These are phyloP conservation scores for Macrophomina tecta DNA, from an alignment of 2,329 filamentous ascomycete genomes.

Conservation along the genomic window DNA sequence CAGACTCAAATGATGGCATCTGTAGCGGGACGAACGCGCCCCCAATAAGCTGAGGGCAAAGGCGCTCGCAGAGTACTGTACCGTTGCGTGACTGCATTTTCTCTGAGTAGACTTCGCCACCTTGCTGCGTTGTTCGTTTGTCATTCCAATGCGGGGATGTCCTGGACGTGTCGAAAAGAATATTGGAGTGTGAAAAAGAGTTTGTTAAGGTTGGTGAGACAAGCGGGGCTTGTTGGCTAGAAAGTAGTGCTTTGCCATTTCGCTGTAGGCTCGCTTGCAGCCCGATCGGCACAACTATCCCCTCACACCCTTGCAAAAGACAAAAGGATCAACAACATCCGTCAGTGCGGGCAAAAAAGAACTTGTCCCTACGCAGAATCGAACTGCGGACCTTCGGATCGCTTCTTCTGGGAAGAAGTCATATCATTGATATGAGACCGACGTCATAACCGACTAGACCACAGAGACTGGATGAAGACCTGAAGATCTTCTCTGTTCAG, in stretches of 20 bases:
- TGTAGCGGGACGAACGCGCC: too few relatives aligned
- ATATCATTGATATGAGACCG: constrained; percentile 26
- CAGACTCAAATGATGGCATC: too few relatives aligned
- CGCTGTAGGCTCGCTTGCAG: neutral
- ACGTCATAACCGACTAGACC: constrained; percentile 29
- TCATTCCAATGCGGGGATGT: too few relatives aligned
- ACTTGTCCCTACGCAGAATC: constrained; percentile 19
- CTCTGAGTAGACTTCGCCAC: too few relatives aligned
- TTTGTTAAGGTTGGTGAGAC: neutral
- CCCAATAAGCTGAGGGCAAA: too few relatives aligned
- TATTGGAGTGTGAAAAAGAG: too few relatives aligned
- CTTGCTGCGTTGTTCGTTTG: too few relatives aligned
- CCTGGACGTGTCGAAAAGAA: too few relatives aligned
- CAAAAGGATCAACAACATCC: neutral
- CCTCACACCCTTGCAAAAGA: neutral
- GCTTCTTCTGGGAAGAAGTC: constrained; percentile 24
- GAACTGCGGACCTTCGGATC: constrained; percentile 27
- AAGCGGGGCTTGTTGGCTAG: neutral
- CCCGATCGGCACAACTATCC: neutral
- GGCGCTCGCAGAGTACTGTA: too few relatives aligned
- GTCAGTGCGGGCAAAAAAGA: neutral
- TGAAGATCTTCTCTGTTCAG: neutral
- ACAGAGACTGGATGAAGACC: constrained; percentile 9
- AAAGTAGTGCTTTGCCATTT: neutral
- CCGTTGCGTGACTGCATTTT: too few relatives aligned